phyloP scores from a whole-genome alignment of 768 basidiomycete species.

The Lyophyllum decastes region DNA sequence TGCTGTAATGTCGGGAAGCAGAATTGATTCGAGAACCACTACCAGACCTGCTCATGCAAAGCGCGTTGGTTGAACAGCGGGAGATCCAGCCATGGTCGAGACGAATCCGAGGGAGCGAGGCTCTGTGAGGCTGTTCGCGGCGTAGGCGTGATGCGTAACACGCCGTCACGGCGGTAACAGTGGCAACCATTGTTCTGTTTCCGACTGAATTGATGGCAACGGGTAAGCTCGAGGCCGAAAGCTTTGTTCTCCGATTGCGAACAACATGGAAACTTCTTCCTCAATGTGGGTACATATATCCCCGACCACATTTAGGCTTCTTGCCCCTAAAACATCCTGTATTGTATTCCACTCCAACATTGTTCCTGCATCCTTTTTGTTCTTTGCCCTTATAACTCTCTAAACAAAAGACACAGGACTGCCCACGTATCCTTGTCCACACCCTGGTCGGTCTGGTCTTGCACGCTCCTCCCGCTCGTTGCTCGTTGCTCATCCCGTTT shows the following conservation, averaged over 20 bases:
- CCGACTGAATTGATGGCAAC: conserved; percentile 8
- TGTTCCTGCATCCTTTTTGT: conserved; percentile 1
- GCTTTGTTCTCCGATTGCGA: conserved; percentile 9
- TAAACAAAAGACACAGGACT: background rate
- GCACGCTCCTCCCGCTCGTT: background rate
- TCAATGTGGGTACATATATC: background rate
- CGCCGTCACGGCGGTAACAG: conserved; percentile 2
- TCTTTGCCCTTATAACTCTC: background rate
- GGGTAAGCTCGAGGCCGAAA: background rate
- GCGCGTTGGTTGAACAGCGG: too few species aligned
- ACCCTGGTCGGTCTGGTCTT: conserved; percentile 16
- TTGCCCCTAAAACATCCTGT: background rate
- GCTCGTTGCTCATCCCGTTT: conserved; percentile 4
- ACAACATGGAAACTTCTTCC: background rate
- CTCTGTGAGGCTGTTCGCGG: background rate
- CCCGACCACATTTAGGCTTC: background rate
- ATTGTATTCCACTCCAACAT: conserved; percentile 8
- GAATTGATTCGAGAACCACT: too few species aligned
- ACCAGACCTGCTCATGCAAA: too few species aligned
- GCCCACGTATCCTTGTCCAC: background rate
- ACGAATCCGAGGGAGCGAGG: background rate
- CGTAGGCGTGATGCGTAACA: background rate
- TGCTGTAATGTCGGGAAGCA: too few species aligned
- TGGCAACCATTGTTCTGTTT: conserved; percentile 17
- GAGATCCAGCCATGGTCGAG: background rate